Evolutionary conservation across 495 filamentous ascomycete species (phyloP), one percentile per base, ranked within the genome.

Genomic region (Chaetomium tenue): DNA sequence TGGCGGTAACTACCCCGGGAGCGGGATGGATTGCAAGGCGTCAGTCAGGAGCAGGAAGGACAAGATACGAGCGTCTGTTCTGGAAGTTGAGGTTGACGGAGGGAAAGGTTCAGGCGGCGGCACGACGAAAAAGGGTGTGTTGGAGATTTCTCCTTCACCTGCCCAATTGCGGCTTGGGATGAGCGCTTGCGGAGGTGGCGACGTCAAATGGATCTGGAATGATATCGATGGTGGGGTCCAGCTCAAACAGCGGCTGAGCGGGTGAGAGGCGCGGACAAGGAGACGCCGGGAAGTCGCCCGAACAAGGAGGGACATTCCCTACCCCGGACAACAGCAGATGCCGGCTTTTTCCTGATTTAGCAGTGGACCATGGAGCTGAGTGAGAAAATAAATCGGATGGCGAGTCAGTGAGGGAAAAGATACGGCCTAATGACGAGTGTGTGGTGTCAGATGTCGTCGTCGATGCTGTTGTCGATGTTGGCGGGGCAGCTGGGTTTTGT

Each of bases 131-230:
- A 42, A 15, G 33, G 28, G 15, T 11, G 37, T 23, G 37, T 30
- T 57, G 33, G 55, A 33, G 20, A 6, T 42, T 55, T 44, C 46
- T 52, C 51, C 57, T 52, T 42, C 57, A 57, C 63, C 46, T 58
- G 46, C 33, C 51, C 63, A 58, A 64, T 52, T 63, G 57, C 60
- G 53, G 63, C 33, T 48, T 52, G 39, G 56, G 51, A 66, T 63
- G 53, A 56, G 63, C 58, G 63, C 13, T 11, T 37, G n/a, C 6
- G 60, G 28, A 22, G 57, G 63, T 69, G 63, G 67, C 67, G 67
- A 51, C 66, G 60, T 66, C 51, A 28, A 61, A 58, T 50, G 53
- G 20, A 47, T 46, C 12, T 20, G 33, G 8, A 37, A 37, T 37
- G 40, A 42, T 30, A 20, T 46, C 50, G 53, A 50, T 65, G 63